These are phyloP conservation scores for Athelia sp. DNA, from an alignment of 1,284 basidiomycete genomes.

Conservation along the genomic window DNA sequence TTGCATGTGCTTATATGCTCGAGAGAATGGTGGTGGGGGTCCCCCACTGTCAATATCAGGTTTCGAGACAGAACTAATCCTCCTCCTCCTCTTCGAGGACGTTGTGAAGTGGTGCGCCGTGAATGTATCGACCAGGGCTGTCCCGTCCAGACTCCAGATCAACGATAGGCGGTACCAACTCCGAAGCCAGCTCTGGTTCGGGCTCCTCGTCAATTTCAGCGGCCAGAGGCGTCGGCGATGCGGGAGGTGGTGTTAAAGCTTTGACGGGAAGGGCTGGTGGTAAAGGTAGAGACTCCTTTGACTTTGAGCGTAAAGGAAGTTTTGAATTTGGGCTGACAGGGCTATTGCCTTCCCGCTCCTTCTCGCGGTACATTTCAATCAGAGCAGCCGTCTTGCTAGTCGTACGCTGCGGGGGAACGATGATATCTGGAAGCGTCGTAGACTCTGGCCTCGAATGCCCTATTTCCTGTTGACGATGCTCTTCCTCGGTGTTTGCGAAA, in stretches of 20 bases:
- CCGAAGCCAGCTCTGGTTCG: conserved; percentile 8
- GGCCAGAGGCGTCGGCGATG: conserved; percentile 13
- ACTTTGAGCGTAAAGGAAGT: conserved; percentile 27
- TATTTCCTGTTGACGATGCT: not conserved
- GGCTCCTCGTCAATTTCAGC: conserved; percentile 7
- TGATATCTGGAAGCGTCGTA: conserved; percentile 18
- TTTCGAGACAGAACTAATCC: conserved; percentile 18
- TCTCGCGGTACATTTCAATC: conserved; percentile 79
- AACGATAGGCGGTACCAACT: conserved; percentile 23
- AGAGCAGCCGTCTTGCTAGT: conserved; percentile 65
- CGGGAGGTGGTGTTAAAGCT: conserved; percentile 11
- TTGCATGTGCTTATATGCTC: not conserved
- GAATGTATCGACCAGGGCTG: conserved; percentile 74
- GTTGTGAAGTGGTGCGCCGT: conserved; percentile 84
- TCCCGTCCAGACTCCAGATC: conserved; percentile 43
- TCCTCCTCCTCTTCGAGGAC: conserved; percentile 80
- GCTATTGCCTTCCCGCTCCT: conserved; percentile 43
- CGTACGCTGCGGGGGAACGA: conserved; percentile 15
- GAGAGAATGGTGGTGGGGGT: not conserved
- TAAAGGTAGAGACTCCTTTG: conserved; percentile 18
- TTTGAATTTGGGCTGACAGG: conserved; percentile 20
- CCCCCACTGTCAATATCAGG: not conserved
- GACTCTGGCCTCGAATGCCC: conserved; percentile 21
- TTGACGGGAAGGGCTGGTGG: conserved; percentile 11
- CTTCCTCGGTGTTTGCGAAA: not conserved